phyloP scores from a whole-genome alignment of 345 rosid species.

The Syzygium aromaticum region DNA sequence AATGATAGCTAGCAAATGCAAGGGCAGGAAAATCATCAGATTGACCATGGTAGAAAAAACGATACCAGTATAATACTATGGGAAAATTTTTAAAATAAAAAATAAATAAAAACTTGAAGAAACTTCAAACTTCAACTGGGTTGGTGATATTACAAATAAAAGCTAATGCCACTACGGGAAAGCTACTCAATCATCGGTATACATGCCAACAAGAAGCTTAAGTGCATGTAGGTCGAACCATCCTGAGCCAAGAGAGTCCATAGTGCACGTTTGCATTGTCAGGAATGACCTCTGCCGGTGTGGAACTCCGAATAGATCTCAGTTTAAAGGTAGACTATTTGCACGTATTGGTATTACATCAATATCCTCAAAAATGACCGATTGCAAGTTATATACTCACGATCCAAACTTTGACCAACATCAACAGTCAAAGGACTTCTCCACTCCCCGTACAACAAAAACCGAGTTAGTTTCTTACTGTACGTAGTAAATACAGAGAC shows the following conservation, averaged over 20 bases:
- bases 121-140: not conserved
- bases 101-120: not conserved
- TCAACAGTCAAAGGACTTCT: not conserved
- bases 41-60: not conserved
- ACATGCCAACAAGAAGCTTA: not conserved
- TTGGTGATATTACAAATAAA: not conserved
- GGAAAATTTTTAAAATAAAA: not conserved
- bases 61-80: not conserved
- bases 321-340: not conserved
- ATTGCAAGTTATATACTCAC: not conserved
- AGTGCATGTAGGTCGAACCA: not conserved
- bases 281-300: not conserved
- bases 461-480: not conserved
- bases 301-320: not conserved
- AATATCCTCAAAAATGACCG: not conserved
- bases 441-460: not conserved
- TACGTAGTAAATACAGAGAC: not conserved
- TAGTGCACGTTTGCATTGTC: not conserved
- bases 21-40: not conserved
- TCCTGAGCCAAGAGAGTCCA: not conserved
- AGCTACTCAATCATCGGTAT: not conserved
- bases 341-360: not conserved
- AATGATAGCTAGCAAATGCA: conserved; percentile 43
- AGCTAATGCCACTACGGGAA: not conserved
- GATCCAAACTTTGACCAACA: not conserved